Conservation (phyloP, 768 basidiomycete species). For the Xanthoconium stramineum region DNA sequence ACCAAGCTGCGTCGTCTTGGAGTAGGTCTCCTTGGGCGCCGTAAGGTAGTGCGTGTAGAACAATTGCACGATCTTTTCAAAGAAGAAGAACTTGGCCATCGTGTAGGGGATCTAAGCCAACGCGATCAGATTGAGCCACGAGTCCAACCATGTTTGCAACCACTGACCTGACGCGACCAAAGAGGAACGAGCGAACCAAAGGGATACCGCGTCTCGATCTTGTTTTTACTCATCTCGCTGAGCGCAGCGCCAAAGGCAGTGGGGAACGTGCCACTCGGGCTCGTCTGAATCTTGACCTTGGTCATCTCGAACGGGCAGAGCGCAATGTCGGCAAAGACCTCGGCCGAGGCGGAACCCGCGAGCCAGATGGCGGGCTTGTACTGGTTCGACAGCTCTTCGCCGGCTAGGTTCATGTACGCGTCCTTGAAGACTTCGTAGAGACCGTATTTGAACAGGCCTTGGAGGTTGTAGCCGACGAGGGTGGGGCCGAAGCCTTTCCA, state of each 20-base stretch:
- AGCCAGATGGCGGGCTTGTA: conserved; percentile 93
- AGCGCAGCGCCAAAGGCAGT: conserved; percentile 68
- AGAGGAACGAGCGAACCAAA: conserved; percentile 84
- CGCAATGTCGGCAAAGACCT: conserved; percentile 94
- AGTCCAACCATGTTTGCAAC: no score
- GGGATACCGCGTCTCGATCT: conserved; percentile 73
- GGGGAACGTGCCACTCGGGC: conserved; percentile 73
- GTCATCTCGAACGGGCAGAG: conserved; percentile 95
- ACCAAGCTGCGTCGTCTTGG: conserved; percentile 82
- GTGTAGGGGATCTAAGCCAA: conserved; percentile 86
- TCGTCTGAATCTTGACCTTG: conserved; percentile 89
- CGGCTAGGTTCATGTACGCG: conserved; percentile 82
- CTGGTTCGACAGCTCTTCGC: conserved; percentile 72
- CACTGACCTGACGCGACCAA: conserved; percentile 78
- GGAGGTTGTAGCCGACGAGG: conserved; percentile 88
- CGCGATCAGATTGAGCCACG: not conserved
- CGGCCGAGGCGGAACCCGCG: conserved; percentile 89
- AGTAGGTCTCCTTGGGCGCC: conserved; percentile 71
- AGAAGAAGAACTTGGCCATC: conserved; percentile 99
- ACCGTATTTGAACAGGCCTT: conserved; percentile 99
- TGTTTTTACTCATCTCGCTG: conserved; percentile 64
- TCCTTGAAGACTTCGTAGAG: conserved; percentile 98
- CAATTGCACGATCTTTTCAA: conserved; percentile 80
- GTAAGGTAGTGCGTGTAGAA: conserved; percentile 90
- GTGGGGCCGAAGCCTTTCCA: conserved; percentile 96